phyloP scores from a whole-genome alignment of 352 stramenopile genomes.

The Thraustochytrium sp. region DNA sequence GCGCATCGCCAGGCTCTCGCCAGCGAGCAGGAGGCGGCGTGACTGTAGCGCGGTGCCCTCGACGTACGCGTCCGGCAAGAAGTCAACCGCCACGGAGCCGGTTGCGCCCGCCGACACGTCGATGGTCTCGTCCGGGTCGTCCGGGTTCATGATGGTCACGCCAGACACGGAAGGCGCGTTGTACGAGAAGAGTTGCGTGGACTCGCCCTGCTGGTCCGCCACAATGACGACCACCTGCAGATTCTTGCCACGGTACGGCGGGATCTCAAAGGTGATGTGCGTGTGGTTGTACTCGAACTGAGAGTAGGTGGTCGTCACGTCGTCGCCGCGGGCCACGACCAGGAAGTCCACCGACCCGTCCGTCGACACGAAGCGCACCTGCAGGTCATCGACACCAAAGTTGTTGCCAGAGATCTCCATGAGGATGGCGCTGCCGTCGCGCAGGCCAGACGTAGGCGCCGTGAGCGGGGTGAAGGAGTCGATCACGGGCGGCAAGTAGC shows the following conservation, averaged over 20 bases:
- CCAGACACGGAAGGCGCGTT: constrained; percentile 1
- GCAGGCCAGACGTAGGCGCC: neutral
- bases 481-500: neutral
- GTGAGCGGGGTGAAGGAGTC: constrained; percentile 6
- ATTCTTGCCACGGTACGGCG: constrained; percentile 28
- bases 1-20: too few species aligned
- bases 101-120: neutral
- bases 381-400: constrained; percentile 34
- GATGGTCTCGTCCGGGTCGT: neutral
- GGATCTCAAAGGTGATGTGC: neutral
- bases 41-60: neutral
- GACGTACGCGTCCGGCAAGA: neutral
- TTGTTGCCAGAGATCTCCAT: constrained; percentile 29
- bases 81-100: neutral
- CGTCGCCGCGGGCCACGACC: neutral
- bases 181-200: constrained; percentile 12
- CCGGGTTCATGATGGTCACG: neutral
- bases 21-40: neutral
- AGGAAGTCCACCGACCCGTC: neutral
- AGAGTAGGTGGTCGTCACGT: neutral
- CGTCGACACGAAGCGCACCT: neutral
- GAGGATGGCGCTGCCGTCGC: neutral
- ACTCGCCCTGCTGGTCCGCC: neutral
- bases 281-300: constrained; percentile 35
- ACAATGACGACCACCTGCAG: neutral